phyloP scores from a whole-genome alignment of 495 filamentous ascomycete genomes.

The Parachaetomium inaequale region DNA sequence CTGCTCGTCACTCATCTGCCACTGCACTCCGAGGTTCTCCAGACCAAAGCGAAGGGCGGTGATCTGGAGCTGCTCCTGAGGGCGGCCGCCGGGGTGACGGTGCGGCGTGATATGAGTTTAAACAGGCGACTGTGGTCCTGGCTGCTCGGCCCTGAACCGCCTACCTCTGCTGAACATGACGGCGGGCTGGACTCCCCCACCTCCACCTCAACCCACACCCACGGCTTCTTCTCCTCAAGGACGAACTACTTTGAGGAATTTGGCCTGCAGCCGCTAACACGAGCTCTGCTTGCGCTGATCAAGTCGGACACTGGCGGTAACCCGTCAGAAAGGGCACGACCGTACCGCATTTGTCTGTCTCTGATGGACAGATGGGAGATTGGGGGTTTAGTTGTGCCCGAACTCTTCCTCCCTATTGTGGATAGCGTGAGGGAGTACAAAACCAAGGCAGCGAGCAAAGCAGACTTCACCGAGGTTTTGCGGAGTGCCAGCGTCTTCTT shows the following conservation, averaged over 20 bases:
- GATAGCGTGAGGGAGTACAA: conserved; percentile 72
- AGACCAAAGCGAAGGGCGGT: conserved; percentile 60
- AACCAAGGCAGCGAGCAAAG: conserved; percentile 50
- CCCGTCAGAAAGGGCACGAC: conserved; percentile 71
- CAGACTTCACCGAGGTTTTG: conserved; percentile 79
- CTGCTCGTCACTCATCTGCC: conserved; percentile 88
- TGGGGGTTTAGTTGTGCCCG: conserved; percentile 79
- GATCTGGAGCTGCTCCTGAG: conserved; percentile 78
- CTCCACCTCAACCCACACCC: conserved; percentile 44
- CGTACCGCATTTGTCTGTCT: conserved; percentile 87
- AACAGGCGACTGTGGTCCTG: conserved; percentile 95
- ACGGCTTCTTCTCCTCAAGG: conserved; percentile 43
- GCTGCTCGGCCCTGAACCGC: conserved; percentile 80
- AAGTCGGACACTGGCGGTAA: conserved; percentile 45
- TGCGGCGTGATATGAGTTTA: conserved; percentile 89
- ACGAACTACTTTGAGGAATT: conserved; percentile 76
- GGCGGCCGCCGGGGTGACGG: conserved; percentile 80
- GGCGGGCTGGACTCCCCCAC: conserved; percentile 47
- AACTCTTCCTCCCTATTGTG: conserved; percentile 84
- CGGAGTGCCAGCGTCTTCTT: conserved; percentile 94
- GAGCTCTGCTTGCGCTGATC: conserved; percentile 75
- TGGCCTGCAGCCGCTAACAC: conserved; percentile 68
- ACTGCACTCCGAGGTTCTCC: conserved; percentile 78
- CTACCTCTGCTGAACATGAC: conserved; percentile 43
- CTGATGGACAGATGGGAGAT: conserved; percentile 99